Conservation (phyloP, 805 yeast genomes). For the Yarrowia sp. region DNA sequence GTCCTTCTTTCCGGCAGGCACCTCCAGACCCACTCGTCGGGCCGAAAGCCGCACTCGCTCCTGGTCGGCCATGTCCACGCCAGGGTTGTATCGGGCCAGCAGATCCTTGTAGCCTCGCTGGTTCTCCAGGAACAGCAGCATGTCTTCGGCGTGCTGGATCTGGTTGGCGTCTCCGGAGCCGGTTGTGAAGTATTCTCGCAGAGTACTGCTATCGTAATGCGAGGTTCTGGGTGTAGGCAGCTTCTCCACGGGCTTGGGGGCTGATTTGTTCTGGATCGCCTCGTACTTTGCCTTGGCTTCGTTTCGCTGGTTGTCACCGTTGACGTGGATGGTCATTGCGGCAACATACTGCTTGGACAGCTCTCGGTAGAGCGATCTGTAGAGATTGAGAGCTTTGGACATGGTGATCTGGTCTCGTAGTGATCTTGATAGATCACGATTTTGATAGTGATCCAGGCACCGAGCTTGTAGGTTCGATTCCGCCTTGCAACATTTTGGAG, state of each 20-base stretch:
- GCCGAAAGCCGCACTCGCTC: slow-evolving; percentile 86
- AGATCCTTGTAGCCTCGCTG: slow-evolving; percentile 82
- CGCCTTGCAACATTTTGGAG: no score
- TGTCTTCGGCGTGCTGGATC: slow-evolving; percentile 60
- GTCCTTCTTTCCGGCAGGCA: slow-evolving; percentile 54
- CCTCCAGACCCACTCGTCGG: slow-evolving; percentile 81
- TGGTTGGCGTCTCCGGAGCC: slow-evolving; percentile 40
- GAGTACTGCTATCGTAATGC: slow-evolving; percentile 42
- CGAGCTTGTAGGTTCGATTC: slow-evolving; percentile 8
- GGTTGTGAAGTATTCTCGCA: slow-evolving; percentile 41
- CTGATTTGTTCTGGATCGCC: slow-evolving; percentile 33
- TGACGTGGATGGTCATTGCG: slow-evolving; percentile 40
- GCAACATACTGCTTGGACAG: slow-evolving; percentile 45
- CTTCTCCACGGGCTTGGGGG: slow-evolving; percentile 18
- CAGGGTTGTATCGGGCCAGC: slow-evolving; percentile 86
- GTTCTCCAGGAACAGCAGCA: slow-evolving; percentile 65
- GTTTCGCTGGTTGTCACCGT: slow-evolving; percentile 39
- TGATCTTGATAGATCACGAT: slow-evolving; percentile 11
- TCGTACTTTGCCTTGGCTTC: slow-evolving; percentile 39
- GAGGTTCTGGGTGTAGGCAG: slow-evolving; percentile 10
- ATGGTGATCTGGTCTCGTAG: not conserved
- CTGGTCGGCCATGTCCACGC: slow-evolving; percentile 73
- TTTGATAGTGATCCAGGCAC: not conserved
- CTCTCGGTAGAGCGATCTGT: slow-evolving; percentile 46
- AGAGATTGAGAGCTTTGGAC: slow-evolving; percentile 39